Conservation (phyloP, 805 yeast genomes). For the Spathaspora hagerdaliae region DNA sequence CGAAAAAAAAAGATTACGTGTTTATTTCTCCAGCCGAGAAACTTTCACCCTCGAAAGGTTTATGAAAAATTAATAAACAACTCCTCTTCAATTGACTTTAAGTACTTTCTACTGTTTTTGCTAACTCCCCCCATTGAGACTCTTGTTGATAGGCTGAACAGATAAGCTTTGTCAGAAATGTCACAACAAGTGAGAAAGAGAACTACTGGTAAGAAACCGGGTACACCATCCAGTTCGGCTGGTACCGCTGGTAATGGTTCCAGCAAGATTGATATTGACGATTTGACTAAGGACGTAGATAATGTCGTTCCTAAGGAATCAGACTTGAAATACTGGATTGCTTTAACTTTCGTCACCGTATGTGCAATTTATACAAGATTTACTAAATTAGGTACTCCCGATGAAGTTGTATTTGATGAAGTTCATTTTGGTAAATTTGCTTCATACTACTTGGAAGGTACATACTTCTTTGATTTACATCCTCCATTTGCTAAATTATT, state of each 20-base stretch:
- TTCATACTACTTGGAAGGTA: conserved; percentile 78
- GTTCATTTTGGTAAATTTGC: conserved; percentile 87
- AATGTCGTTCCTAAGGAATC: conserved; percentile 19
- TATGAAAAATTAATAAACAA: no score
- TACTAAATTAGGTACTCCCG: conserved; percentile 57
- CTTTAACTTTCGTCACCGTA: conserved; percentile 34
- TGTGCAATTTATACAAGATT: conserved; percentile 54
- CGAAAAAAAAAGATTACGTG: no score
- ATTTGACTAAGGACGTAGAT: conserved; percentile 1
- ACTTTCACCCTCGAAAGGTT: no score
- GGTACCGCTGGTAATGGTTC: no score
- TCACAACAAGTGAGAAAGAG: conserved; percentile 26
- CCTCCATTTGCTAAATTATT: conserved; percentile 96
- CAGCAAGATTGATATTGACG: no score
- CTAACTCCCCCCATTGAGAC: no score
- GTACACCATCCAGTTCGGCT: background rate
- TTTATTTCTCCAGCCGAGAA: no score
- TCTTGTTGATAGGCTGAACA: no score
- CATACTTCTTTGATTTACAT: conserved; percentile 93
- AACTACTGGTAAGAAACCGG: conserved; percentile 17
- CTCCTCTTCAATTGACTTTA: no score
- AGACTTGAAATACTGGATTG: conserved; percentile 26
- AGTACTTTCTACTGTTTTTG: no score
- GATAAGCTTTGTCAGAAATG: conserved; percentile 10
- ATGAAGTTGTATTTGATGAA: conserved; percentile 80